Conservation (phyloP, 2,329 filamentous ascomycete genomes). For the Alternaria arbusti region DNA sequence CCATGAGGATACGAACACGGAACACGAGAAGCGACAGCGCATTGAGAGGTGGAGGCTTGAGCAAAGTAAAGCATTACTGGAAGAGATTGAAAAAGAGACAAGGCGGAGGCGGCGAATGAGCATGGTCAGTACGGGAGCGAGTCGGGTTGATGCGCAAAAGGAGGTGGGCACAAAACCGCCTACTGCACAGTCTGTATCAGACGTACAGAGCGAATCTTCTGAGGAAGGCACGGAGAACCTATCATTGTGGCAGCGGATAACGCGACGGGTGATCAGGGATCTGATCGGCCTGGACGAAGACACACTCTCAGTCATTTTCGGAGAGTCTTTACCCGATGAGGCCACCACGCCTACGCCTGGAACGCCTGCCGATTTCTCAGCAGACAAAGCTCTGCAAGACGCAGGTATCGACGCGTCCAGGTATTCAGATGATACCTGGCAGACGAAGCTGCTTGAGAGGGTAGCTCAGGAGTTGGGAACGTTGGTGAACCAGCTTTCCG, state of each 20-base stretch:
- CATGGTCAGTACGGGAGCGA: conserved; percentile 56
- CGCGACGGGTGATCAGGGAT: conserved; percentile 84
- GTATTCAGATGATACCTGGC: conserved; percentile 63
- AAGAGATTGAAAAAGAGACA: conserved; percentile 89
- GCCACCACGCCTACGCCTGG: conserved; percentile 25
- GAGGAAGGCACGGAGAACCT: conserved; percentile 61
- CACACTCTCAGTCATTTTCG: conserved; percentile 83
- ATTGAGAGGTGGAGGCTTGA: conserved; percentile 94
- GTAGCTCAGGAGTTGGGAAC: conserved; percentile 87
- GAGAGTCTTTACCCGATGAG: conserved; percentile 71
- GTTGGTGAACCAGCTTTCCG: conserved; percentile 81
- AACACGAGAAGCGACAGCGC: conserved; percentile 75
- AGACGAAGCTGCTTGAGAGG: conserved; percentile 78
- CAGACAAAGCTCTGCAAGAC: conserved; percentile 27
- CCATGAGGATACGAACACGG: conserved; percentile 61
- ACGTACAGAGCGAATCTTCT: conserved; percentile 43
- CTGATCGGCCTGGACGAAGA: conserved; percentile 90
- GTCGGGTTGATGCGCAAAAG: conserved; percentile 28
- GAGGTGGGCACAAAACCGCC: conserved; percentile 17
- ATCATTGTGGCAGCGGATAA: conserved; percentile 80
- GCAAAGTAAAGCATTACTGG: conserved; percentile 82
- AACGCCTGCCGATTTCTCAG: conserved; percentile 25
- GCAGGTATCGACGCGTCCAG: conserved; percentile 36
- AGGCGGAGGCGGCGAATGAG: conserved; percentile 69
- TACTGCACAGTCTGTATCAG: conserved; percentile 28